A percentile compares a stretch with the other conserved stretches of the same genome.
phyloP scores from a whole-genome alignment of 2,329 filamentous ascomycete genomes.

The Cyclaneusma minus region DNA sequence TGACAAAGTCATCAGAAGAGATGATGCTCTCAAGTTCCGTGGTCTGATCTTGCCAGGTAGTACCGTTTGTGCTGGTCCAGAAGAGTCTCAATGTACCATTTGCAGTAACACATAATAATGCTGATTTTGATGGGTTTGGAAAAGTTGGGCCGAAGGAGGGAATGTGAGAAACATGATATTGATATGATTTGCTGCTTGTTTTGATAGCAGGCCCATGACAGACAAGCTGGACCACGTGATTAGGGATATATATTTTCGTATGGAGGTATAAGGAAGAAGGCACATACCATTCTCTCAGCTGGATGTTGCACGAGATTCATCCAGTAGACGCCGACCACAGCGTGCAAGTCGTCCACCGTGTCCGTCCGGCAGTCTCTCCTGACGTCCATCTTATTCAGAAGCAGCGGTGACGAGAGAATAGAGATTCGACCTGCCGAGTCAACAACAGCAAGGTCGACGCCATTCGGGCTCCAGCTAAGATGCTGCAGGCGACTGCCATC shows the following conservation, averaged over 20 bases:
- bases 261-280: no score
- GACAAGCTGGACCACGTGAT: constrained; percentile 23
- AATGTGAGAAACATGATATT: constrained; percentile 50
- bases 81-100: constrained; percentile 61
- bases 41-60: constrained; percentile 55
- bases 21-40: constrained; percentile 61
- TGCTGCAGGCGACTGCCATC: constrained; percentile 58
- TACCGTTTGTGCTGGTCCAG: constrained; percentile 59
- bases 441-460: constrained; percentile 68
- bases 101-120: constrained; percentile 61
- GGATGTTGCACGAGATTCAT: constrained; percentile 26
- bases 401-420: constrained; percentile 55
- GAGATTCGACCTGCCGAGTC: constrained; percentile 66
- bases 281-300: constrained; percentile 14
- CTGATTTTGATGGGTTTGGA: constrained; percentile 53
- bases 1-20: constrained; percentile 59
- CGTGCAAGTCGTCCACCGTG: constrained; percentile 55
- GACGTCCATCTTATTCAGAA: constrained; percentile 55
- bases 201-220: constrained; percentile 48
- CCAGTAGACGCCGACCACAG: constrained; percentile 79
- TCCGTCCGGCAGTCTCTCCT: constrained; percentile 51
- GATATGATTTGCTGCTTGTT: constrained; percentile 41
- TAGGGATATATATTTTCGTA: not conserved
- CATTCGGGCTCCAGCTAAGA: constrained; percentile 61
- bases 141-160: constrained; percentile 59